Base-by-base conservation (phyloP, 805 yeast species). In the Saturnispora galanensis region DNA sequence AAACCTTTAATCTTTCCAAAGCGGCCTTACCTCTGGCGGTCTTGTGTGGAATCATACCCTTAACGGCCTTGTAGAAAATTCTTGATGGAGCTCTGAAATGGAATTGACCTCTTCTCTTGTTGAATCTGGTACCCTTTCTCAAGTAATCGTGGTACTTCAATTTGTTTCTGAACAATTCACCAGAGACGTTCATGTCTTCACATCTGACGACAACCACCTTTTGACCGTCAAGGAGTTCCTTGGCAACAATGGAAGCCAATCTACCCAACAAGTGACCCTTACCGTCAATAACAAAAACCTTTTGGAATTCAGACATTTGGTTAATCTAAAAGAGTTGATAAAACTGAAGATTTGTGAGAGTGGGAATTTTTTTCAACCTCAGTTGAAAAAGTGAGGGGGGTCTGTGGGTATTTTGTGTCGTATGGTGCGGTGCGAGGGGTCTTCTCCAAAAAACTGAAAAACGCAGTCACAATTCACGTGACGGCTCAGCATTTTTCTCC, bases 41-140 rank as follows among this genome's bases (percentile, higher is more conserved):
- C 88, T 93, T 93, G 89, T 93, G 97, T 70, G 96, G 77, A 66
- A 93, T 77, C 99, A 93, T 93, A 77, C 99, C 99, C 71, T 96
- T 85, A 71, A 93, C 74, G 67, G 99, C 97, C 84, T 93, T 93
- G 94, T 89, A 89, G 76, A 93, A 88, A 76, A 93, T 90, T 78
- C 97, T 88, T 56, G 97, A 89, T 73, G 99, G 99, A 56, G 99
- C 99, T 77, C 97, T 93, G 96, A 93, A 93, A 74, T 93, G 99
- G 97, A 90, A 93, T 68, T 97, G 97, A 79, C 98, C 99, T 73
- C 88, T 84, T 67, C 79, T 83, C 79, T 88, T 88, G 95, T 93
- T 93, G 89, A 73, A 93, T 77, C 95, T 84, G 69, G 98, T 89
- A 65, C 94, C 85, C 83, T 93, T 93, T 83, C 98, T 89, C 75